Evolutionary conservation across 1,284 basidiomycete species (phyloP), one percentile per base, ranked within the genome.

Genomic region (Anthracocystis walkeri): DNA sequence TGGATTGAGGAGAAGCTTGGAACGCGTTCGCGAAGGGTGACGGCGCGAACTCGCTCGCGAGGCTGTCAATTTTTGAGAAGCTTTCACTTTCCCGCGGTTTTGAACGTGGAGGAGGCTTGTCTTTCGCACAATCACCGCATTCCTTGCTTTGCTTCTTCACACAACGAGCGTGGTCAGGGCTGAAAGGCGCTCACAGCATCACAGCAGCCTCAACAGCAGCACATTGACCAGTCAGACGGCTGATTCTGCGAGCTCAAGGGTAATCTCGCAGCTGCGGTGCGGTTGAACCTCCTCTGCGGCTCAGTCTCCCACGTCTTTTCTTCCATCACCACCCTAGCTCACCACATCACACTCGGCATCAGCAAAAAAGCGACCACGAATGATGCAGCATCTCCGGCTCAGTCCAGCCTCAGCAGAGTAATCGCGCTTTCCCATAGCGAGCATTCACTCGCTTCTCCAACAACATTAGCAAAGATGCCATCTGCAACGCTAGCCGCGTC

Each of bases 401-500:
- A 35, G 11, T 8, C n/a, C 44, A 27, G 21, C 7, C 21, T 46
- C 41, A 21, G 7, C 41, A 20, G 41, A 42, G 18, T 42, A 21
- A 42, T 20, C 18, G n/a, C n/a, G n/a, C n/a, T 7, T 42, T 20
- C n/a, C n/a, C 41, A 20, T 11, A 42, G 41, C 41, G 29, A 49
- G 29, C 23, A 16, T 14, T 27, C 23, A 20, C 12, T 29, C 29
- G 12, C 16, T 29, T n/a, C 10, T 20, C 10, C 14, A 21, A 20
- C 20, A 23, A 3, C 23, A 12, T 56, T 23, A 41, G 29, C 53
- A 21, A 57, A 25, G 14, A 70, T 70, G 62, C 38, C 51, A 4
- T 58, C 56, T 27, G 27, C 61, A n/a, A 49, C 52, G 6, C 40
- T 55, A 11, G 18, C 57, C 23, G 35, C 58, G 38, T 40, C 51